phyloP scores from a whole-genome alignment of 2,329 filamentous ascomycete species.

The Huntiella bhutanensis region DNA sequence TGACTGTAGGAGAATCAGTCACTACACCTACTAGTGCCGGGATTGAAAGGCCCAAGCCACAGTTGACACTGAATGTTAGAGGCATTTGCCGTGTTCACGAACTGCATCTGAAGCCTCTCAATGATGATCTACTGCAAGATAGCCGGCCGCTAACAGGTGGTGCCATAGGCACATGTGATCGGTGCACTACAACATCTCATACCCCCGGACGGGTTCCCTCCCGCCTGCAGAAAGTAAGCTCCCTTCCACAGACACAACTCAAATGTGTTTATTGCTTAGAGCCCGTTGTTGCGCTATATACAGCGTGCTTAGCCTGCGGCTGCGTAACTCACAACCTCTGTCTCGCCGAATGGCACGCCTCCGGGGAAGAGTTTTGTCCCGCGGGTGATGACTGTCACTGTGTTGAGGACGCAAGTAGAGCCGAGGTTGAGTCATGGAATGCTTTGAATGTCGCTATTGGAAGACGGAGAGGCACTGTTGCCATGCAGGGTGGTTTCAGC shows the following conservation, averaged over 20 bases:
- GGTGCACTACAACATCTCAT: slow-evolving; percentile 16
- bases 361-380: slow-evolving; percentile 37
- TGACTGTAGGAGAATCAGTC: slow-evolving; percentile 15
- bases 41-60: slow-evolving; percentile 16
- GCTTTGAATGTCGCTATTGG: slow-evolving; percentile 29
- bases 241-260: slow-evolving; percentile 23
- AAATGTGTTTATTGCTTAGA: slow-evolving; percentile 44
- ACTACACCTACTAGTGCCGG: not conserved
- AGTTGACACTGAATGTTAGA: slow-evolving; percentile 32
- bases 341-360: slow-evolving; percentile 37
- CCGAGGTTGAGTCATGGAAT: slow-evolving; percentile 42
- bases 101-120: slow-evolving; percentile 38
- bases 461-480: slow-evolving; percentile 2
- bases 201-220: slow-evolving; percentile 25
- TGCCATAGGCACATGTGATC: no score
- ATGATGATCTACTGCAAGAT: slow-evolving; percentile 18
- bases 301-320: slow-evolving; percentile 42
- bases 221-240: slow-evolving; percentile 24
- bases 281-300: slow-evolving; percentile 38
- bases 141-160: not conserved
- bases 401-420: slow-evolving; percentile 34
- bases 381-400: slow-evolving; percentile 48
- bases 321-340: slow-evolving; percentile 42
- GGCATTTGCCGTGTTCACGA: slow-evolving; percentile 45
- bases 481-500: slow-evolving; percentile 12